Conservation (phyloP, 768 basidiomycete genomes). For the Tephrocybe sp. region DNA sequence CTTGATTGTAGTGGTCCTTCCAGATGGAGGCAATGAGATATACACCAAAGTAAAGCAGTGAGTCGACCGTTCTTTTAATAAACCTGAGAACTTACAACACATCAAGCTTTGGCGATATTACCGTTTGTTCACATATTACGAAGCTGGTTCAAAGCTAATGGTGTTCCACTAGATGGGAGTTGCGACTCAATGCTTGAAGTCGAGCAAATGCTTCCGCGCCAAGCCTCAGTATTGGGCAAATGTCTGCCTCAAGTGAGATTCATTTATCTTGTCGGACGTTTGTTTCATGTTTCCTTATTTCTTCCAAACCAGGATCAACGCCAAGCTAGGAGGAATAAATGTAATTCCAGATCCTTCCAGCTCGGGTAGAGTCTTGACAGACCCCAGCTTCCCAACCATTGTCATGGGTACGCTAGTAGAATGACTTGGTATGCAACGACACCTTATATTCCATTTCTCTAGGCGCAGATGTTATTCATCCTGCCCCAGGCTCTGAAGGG, state of each 20-base stretch:
- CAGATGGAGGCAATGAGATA: constrained; percentile 67
- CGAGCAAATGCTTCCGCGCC: constrained; percentile 58
- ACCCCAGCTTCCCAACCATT: constrained; percentile 70
- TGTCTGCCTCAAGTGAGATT: constrained; percentile 71
- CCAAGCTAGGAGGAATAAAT: constrained; percentile 84
- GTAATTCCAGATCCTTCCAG: constrained; percentile 58
- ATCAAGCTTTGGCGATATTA: constrained; percentile 54
- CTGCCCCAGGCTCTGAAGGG: constrained; percentile 69
- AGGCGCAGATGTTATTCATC: constrained; percentile 83
- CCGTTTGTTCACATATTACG: constrained; percentile 18
- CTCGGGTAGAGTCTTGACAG: constrained; percentile 56
- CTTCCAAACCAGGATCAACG: constrained; percentile 58
- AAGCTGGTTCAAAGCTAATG: not conserved
- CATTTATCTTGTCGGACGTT: not conserved
- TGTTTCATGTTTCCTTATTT: not conserved
- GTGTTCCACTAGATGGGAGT: constrained; percentile 64
- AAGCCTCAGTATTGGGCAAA: constrained; percentile 82
- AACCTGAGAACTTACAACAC: not conserved
- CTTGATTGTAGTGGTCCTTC: constrained; percentile 69
- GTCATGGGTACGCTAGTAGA: constrained; percentile 74
- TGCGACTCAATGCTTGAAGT: constrained; percentile 78
- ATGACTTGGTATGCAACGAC: too few relatives aligned
- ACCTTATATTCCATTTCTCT: not conserved
- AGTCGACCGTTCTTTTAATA: constrained; percentile 23
- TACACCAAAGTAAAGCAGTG: constrained; percentile 82